Evolutionary conservation across 2,329 filamentous ascomycete species (phyloP).

Genomic region (Fusarium humuli): DNA sequence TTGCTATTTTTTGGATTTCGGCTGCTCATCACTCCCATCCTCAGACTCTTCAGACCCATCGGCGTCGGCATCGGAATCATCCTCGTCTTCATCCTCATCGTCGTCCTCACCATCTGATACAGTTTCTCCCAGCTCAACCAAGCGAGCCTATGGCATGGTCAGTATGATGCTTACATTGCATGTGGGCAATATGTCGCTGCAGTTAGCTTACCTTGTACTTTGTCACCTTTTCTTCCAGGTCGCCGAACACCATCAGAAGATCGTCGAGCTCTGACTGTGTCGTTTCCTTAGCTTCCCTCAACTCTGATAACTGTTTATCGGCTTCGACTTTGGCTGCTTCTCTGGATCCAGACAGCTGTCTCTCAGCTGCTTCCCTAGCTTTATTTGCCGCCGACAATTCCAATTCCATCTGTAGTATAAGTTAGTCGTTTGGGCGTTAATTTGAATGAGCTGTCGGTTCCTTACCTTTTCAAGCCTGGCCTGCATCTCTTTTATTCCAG

Average conservation of each 20-base stretch:
- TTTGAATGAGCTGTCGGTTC: background rate
- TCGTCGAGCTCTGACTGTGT: conserved; percentile 83
- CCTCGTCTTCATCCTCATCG: conserved; percentile 66
- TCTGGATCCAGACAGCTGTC: conserved; percentile 59
- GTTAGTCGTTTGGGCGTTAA: conserved; percentile 44
- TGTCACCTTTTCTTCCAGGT: conserved; percentile 80
- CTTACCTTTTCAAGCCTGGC: conserved; percentile 46
- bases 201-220: conserved; percentile 74
- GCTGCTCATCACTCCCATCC: conserved; percentile 18
- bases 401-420: conserved; percentile 46
- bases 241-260: conserved; percentile 82
- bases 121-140: conserved; percentile 74
- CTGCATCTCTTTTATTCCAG: conserved; percentile 37
- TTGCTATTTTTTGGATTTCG: conserved; percentile 5
- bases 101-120: conserved; percentile 83
- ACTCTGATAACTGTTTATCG: conserved; percentile 49
- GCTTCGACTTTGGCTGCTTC: conserved; percentile 68
- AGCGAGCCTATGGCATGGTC: conserved; percentile 59
- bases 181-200: background rate
- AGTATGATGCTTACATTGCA: background rate
- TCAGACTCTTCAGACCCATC: conserved; percentile 34
- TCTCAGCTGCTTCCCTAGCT: conserved; percentile 66
- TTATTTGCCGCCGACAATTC: conserved; percentile 64
- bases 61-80: conserved; percentile 25
- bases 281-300: conserved; percentile 71